Conservation (phyloP, 441 rosid species). For the Eutrema salsugineum region DNA sequence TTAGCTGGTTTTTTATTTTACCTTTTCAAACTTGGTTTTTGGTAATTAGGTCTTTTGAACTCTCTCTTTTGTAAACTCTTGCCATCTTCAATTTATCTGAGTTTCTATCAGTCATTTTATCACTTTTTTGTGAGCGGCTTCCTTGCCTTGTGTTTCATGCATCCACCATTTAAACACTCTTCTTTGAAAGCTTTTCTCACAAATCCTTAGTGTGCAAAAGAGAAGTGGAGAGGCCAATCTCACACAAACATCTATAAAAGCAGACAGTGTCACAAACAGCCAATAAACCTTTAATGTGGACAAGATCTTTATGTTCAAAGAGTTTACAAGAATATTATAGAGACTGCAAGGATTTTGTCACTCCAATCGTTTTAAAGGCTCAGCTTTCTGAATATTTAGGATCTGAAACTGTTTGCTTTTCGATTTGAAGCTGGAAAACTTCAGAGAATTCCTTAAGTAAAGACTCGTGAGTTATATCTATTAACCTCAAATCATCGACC, state of each 20-base stretch:
- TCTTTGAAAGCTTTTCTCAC: constrained; percentile 2
- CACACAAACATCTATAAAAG: constrained; percentile 6
- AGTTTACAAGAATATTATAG: constrained; percentile 9
- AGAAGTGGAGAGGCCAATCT: constrained; percentile 10
- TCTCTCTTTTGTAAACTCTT: background rate
- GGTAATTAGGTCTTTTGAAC: background rate
- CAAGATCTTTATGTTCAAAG: background rate
- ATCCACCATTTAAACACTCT: background rate
- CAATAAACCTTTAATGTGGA: background rate
- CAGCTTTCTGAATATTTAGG: constrained; percentile 9
- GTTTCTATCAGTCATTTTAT: background rate
- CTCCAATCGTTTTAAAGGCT: background rate
- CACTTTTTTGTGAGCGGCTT: background rate
- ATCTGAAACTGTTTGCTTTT: constrained; percentile 28
- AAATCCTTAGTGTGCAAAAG: constrained; percentile 3
- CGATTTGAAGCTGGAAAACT: constrained; percentile 60
- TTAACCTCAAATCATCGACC: constrained; percentile 33
- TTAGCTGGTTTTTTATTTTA: background rate
- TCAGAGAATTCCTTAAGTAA: constrained; percentile 63
- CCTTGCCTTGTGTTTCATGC: background rate
- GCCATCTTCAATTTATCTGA: background rate
- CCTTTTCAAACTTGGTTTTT: constrained; percentile 7
- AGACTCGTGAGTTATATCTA: constrained; percentile 47
- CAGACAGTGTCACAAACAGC: constrained; percentile 6
- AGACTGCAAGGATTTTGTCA: background rate